Evolutionary conservation across 169 alveolate species (phyloP), one percentile per base, ranked within the genome.

Genomic region (Cryptosporidium sp.): DNA sequence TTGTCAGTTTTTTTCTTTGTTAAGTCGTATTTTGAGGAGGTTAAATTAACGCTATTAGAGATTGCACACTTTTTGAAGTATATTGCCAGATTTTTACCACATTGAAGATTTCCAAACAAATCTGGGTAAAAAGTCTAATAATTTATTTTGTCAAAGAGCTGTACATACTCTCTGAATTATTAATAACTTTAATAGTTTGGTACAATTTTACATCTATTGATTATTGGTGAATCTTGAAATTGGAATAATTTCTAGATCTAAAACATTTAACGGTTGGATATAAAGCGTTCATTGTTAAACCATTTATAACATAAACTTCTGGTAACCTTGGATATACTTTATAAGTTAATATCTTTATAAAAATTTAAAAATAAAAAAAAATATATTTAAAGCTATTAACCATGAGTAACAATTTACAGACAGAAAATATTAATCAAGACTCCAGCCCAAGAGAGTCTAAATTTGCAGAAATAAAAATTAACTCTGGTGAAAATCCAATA

Each of bases 391-490:
- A 29, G 41, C 31, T 10, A 71, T 12, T 50, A 45, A 29, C n/a
- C 23, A 73, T 73, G 86, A 73, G 86, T 58, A 55, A 73, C 31
- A 29, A 35, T 73, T 35, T 73, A 37, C 45, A 55, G 12, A 0
- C 62, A 31, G 70, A 59, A 52, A 59, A 73, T 21, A 14, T 33
- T 51, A 59, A 73, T 55, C 68, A 73, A 37, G 86, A 73, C 16
- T 29, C 39, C 1, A 73, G 55, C 31, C 51, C 86, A 1, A 73
- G 51, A 18, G 86, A 73, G 70, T 29, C 59, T 74, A 65, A 41
- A 29, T 80, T 62, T 41, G 62, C 35, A 21, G 89, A 80, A 62
- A 80, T 80, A 23, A 59, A 41, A 23, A 80, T 80, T 51, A 80
- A 80, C 26, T 58, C 89, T 18, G 48, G 50, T 48, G 89, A 80